phyloP scores from a whole-genome alignment of 2,329 filamentous ascomycete genomes.

The Pyrenophora seminiperda region DNA sequence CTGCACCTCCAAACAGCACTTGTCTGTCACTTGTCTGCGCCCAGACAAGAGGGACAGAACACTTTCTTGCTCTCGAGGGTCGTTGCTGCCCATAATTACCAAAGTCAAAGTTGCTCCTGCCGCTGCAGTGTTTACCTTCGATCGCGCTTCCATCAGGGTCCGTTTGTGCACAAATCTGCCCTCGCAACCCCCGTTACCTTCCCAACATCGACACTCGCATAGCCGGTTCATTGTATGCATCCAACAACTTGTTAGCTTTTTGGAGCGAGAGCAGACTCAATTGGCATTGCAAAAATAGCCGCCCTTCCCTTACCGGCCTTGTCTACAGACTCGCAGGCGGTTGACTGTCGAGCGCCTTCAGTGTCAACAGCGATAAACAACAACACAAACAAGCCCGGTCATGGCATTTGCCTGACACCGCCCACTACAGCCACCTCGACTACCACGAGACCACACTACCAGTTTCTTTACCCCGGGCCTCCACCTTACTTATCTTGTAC shows the following conservation, averaged over 20 bases:
- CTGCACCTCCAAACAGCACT: background rate
- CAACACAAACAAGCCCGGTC: slow-evolving; percentile 23
- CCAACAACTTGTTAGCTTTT: slow-evolving; percentile 44
- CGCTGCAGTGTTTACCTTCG: slow-evolving; percentile 26
- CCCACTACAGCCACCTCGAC: slow-evolving; percentile 18
- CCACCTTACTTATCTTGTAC: slow-evolving; percentile 33
- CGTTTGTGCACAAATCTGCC: slow-evolving; percentile 28
- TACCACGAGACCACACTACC: slow-evolving; percentile 20
- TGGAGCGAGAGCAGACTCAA: slow-evolving; percentile 33
- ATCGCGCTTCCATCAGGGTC: slow-evolving; percentile 17
- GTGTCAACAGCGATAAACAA: slow-evolving; percentile 31
- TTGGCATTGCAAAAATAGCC: slow-evolving; percentile 33
- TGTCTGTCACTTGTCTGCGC: background rate
- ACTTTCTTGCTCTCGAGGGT: slow-evolving; percentile 16
- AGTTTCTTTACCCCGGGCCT: slow-evolving; percentile 24
- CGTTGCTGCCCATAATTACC: slow-evolving; percentile 17
- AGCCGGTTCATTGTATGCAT: slow-evolving; percentile 35
- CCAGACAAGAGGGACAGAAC: slow-evolving; percentile 4
- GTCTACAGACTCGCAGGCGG: slow-evolving; percentile 25
- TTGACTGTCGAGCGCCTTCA: slow-evolving; percentile 21
- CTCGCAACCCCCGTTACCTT: slow-evolving; percentile 4
- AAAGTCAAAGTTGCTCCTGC: slow-evolving; percentile 29
- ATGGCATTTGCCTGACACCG: slow-evolving; percentile 22
- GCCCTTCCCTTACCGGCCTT: slow-evolving; percentile 38
- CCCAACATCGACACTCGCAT: slow-evolving; percentile 19